Conservation (phyloP, 805 yeast species). For the Schizosaccharomyces cryophilus region DNA sequence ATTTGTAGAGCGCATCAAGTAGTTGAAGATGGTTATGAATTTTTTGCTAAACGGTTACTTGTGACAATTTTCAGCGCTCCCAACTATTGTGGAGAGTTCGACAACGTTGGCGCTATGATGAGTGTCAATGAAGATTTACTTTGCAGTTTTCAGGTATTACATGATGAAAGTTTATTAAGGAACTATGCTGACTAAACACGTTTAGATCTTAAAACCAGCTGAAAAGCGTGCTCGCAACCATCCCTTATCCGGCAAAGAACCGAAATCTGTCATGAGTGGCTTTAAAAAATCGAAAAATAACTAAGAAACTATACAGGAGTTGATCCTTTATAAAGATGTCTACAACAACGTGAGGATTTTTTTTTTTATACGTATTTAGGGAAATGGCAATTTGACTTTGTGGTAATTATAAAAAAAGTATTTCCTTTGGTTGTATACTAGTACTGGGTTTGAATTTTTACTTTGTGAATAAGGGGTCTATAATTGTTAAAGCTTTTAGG, state of each 20-base stretch:
- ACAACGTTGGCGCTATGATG: constrained; percentile 99
- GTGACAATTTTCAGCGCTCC: constrained; percentile 93
- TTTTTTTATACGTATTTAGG: too few species aligned
- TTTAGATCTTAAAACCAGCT: not conserved
- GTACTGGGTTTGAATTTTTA: too few species aligned
- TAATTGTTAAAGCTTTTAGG: too few species aligned
- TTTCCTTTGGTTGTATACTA: too few species aligned
- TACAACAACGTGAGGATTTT: too few species aligned
- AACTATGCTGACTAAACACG: constrained; percentile 12
- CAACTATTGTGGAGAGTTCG: constrained; percentile 88
- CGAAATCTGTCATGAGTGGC: not conserved
- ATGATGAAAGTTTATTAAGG: constrained; percentile 44
- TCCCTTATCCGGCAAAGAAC: not conserved
- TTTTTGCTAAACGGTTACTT: constrained; percentile 82
- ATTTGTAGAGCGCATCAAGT: constrained; percentile 98
- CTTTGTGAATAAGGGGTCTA: too few species aligned
- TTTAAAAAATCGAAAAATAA: not conserved
- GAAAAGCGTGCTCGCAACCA: not conserved
- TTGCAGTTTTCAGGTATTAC: constrained; percentile 76
- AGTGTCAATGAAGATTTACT: constrained; percentile 86
- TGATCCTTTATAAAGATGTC: too few species aligned
- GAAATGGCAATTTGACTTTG: too few species aligned
- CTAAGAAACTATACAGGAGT: not conserved
- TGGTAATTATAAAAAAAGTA: too few species aligned
- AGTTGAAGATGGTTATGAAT: constrained; percentile 96